Base-by-base conservation (phyloP, 1,139 yeast species). In the Ashbya aceris region DNA sequence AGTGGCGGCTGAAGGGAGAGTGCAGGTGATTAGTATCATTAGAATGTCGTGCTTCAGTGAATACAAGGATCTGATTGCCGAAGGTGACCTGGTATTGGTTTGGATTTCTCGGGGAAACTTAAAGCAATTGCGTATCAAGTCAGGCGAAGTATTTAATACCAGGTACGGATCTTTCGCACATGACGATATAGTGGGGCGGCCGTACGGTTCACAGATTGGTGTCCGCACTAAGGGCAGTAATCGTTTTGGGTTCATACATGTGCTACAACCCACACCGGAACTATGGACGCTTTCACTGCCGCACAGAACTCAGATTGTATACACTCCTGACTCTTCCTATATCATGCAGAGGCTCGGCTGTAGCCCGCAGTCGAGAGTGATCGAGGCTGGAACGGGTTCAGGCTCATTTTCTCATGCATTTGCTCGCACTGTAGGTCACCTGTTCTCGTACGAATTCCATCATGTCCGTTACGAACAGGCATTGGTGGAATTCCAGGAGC, bases 341-440 rank as follows among this genome's bases (percentile, higher is more conserved):
- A 87, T 93, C 44, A 74, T 83, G 50, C 95, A 89, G 60, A 67
- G 96, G 54, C 67, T 91, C 50, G 74, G 77, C 38, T 80, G 93
- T 40, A 67, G 76, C 9, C 77, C 84, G 14, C 93, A 93, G 0
- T 74, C 87, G 1, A 67, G 77, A 49, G 93, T 91, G 10, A 81
- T 93, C 41, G 99, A 93, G 63, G 96, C 97, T 0, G 99, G 99
- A 32, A 93, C 99, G 0, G 99, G 98, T 1, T 84, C 95, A 5
- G 99, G 94, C 0, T 86, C 96, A 1, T 85, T 93, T 57, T 83
- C 96, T 4, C 99, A 93, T 64, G 82, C 96, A 0, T 77, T 91
- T 62, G 83, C 95, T 2, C 73, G 99, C 55, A 77, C 91, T 0
- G 80, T 83, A 1, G 96, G 96, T 0, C 69, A 69, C 32, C 68